A percentile compares a stretch with the other conserved stretches of the same genome.
Conservation (phyloP, 1,139 yeast species). For the Blastobotrys petasosporus region DNA sequence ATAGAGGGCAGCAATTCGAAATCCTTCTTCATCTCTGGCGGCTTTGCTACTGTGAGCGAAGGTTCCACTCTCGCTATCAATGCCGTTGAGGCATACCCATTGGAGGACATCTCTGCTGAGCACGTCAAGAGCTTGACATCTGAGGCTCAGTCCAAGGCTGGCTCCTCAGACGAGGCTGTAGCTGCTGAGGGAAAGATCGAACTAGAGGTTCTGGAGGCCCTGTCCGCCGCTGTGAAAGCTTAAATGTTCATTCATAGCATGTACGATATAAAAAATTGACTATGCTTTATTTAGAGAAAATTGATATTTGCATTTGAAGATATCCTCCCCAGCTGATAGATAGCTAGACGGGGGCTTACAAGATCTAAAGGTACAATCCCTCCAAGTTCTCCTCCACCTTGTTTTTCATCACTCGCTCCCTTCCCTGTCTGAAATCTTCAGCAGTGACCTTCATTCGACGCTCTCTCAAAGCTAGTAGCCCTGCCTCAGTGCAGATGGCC, state of each 20-base stretch:
- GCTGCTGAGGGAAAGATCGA: conserved; percentile 95
- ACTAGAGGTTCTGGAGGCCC: conserved; percentile 93
- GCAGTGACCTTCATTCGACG: conserved; percentile 98
- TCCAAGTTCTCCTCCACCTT: conserved; percentile 96
- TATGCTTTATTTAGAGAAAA: background rate
- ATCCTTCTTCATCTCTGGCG: conserved; percentile 88
- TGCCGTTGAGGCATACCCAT: conserved; percentile 93
- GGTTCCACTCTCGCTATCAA: conserved; percentile 86
- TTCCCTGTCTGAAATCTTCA: conserved; percentile 89
- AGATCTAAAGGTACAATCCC: conserved; percentile 70
- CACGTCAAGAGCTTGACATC: conserved; percentile 76
- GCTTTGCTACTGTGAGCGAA: conserved; percentile 95
- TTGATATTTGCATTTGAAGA: background rate
- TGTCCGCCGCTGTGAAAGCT: conserved; percentile 74
- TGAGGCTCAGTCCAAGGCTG: conserved; percentile 90
- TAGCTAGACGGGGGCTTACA: too few relatives aligned
- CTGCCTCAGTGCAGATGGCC: conserved; percentile 98
- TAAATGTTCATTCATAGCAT: background rate
- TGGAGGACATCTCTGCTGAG: conserved; percentile 80
- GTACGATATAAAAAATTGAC: background rate
- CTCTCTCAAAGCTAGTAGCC: conserved; percentile 90
- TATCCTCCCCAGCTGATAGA: background rate
- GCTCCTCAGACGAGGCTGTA: conserved; percentile 73
- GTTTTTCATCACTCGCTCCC: conserved; percentile 94
- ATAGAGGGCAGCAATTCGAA: conserved; percentile 75